A percentile compares a stretch with the other conserved stretches of the same genome.
Conservation (phyloP, 495 filamentous ascomycete species). For the Penicillium bovifimosum region DNA sequence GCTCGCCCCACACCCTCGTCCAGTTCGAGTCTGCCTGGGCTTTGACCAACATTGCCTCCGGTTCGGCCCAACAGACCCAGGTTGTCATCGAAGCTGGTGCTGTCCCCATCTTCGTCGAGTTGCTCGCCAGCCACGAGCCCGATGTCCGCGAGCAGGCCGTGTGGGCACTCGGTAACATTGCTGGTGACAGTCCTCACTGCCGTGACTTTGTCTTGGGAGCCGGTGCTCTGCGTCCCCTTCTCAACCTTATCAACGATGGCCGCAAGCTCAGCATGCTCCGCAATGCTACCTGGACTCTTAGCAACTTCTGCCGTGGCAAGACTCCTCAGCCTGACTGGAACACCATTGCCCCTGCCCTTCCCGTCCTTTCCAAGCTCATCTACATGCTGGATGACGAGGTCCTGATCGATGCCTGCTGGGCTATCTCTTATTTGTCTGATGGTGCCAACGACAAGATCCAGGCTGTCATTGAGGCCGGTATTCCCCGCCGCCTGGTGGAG, state of each 20-base stretch:
- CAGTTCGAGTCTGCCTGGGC: constrained; percentile 99
- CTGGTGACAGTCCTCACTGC: constrained; percentile 95
- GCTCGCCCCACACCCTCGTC: constrained; percentile 95
- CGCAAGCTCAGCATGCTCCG: constrained; percentile 98
- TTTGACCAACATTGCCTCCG: constrained; percentile 98
- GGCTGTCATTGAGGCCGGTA: constrained; percentile 96
- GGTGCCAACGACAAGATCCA: constrained; percentile 99
- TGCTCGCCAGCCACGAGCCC: constrained; percentile 90
- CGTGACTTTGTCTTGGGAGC: constrained; percentile 88
- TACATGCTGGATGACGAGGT: constrained; percentile 99
- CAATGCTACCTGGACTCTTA: constrained; percentile 98
- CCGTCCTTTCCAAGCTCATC: constrained; percentile 92
- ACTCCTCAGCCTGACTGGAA: constrained; percentile 98
- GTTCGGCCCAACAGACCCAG: constrained; percentile 94
- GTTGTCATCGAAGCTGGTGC: constrained; percentile 98
- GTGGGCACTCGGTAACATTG: constrained; percentile 98
- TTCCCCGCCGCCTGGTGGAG: constrained; percentile 94
- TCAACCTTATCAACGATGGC: constrained; percentile 88
- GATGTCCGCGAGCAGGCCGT: constrained; percentile 99
- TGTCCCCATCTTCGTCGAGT: constrained; percentile 97
- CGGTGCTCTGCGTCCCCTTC: constrained; percentile 84
- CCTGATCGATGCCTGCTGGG: constrained; percentile 99
- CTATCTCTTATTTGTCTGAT: constrained; percentile 98
- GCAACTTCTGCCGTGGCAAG: constrained; percentile 99
- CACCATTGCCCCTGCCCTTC: constrained; percentile 92